Evolutionary conservation across 495 filamentous ascomycete species (phyloP).

Genomic region (Arthonia radiata): DNA sequence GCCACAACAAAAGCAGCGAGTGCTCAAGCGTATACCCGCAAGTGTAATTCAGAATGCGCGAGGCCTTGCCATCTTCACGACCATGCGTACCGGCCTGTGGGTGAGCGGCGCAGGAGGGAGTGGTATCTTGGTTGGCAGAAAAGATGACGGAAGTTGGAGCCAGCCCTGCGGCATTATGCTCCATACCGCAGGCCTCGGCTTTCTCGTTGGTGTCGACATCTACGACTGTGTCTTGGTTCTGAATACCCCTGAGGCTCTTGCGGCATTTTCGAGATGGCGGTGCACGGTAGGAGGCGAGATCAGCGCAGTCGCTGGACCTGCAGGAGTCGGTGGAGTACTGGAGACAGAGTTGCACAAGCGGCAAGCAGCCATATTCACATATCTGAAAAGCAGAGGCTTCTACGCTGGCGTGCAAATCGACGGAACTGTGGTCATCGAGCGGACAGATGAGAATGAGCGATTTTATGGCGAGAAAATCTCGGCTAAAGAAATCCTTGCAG

Average conservation of each 20-base stretch:
- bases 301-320: constrained; percentile 50
- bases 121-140: constrained; percentile 55
- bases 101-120: constrained; percentile 68
- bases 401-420: constrained; percentile 64
- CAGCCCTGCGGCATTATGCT: constrained; percentile 70
- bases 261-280: constrained; percentile 52
- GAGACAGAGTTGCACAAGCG: constrained; percentile 50
- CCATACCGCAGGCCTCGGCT: constrained; percentile 69
- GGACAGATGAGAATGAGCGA: constrained; percentile 68
- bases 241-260: constrained; percentile 56
- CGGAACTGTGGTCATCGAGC: constrained; percentile 63
- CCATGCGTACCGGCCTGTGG: constrained; percentile 82
- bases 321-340: constrained; percentile 46
- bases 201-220: constrained; percentile 71
- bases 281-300: constrained; percentile 60
- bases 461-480: constrained; percentile 55
- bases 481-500: constrained; percentile 59
- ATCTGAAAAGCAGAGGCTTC: constrained; percentile 68
- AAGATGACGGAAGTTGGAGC: constrained; percentile 66
- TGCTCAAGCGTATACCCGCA: constrained; percentile 62
- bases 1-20: constrained; percentile 38
- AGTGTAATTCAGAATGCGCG: constrained; percentile 60
- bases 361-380: constrained; percentile 57
- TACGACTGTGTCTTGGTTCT: constrained; percentile 86
- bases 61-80: constrained; percentile 74